A percentile compares a stretch with the other conserved stretches of the same genome.
Conservation (phyloP, 208 protist genomes). For the Vickermania spadyakhi region DNA sequence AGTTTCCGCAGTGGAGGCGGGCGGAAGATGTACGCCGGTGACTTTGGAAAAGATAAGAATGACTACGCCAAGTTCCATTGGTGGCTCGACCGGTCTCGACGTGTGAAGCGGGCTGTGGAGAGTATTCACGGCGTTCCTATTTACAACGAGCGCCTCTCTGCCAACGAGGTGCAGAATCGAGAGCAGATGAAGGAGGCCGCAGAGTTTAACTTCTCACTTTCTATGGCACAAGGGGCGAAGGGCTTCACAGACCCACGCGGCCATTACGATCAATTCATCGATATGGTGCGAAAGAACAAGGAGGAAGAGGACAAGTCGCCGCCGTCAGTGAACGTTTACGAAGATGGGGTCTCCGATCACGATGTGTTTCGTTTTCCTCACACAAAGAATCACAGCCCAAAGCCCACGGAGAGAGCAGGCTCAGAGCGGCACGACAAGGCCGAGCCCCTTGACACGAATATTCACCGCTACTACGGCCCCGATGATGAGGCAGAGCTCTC, state of each 20-base stretch:
- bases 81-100: slow-evolving; percentile 72
- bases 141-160: slow-evolving; percentile 75
- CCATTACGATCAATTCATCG: slow-evolving; percentile 68
- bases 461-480: slow-evolving; percentile 4
- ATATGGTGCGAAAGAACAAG: slow-evolving; percentile 55
- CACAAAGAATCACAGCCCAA: slow-evolving; percentile 38
- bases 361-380: slow-evolving; percentile 63
- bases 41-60: slow-evolving; percentile 51
- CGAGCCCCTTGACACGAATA: slow-evolving; percentile 27
- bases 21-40: slow-evolving; percentile 61
- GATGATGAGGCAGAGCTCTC: not conserved
- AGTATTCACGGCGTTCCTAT: slow-evolving; percentile 76
- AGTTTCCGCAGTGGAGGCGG: slow-evolving; percentile 25
- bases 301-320: slow-evolving; percentile 18
- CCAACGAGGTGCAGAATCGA: slow-evolving; percentile 73
- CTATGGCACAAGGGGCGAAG: slow-evolving; percentile 61
- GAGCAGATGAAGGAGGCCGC: slow-evolving; percentile 80
- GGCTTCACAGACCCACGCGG: slow-evolving; percentile 75
- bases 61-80: slow-evolving; percentile 66
- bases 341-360: slow-evolving; percentile 36
- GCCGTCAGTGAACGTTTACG: slow-evolving; percentile 44
- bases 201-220: slow-evolving; percentile 70
- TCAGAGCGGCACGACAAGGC: slow-evolving; percentile 20
- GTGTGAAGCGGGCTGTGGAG: slow-evolving; percentile 70
- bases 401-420: slow-evolving; percentile 13